Evolutionary conservation across 371 early-diverging fungal species (phyloP).

Genomic region (Mycotypha africana): DNA sequence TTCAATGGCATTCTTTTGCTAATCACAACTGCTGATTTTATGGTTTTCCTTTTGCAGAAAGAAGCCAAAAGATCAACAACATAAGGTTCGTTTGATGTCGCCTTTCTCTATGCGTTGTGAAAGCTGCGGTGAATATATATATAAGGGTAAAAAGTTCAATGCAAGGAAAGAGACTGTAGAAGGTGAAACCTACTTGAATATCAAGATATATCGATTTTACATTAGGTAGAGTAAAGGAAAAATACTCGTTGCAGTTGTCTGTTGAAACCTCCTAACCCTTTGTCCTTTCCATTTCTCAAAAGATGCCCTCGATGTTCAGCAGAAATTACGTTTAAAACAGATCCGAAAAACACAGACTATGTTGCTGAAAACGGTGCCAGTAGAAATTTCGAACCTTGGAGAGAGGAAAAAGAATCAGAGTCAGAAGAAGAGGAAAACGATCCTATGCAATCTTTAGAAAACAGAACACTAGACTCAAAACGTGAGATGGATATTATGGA

Average conservation of each 20-base stretch:
- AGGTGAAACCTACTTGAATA: constrained; percentile 79
- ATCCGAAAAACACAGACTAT: constrained; percentile 95
- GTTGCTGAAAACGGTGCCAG: constrained; percentile 90
- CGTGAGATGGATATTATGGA: constrained; percentile 97
- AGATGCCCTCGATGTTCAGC: constrained; percentile 92
- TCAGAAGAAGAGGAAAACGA: constrained; percentile 69
- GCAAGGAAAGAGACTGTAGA: constrained; percentile 87
- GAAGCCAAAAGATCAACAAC: constrained; percentile 75
- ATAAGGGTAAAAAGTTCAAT: constrained; percentile 97
- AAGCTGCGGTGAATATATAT: constrained; percentile 93
- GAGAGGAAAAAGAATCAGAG: constrained; percentile 73
- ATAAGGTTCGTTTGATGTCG: constrained; percentile 94
- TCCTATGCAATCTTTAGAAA: constrained; percentile 93
- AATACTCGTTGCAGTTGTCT: no score
- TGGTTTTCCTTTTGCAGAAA: constrained; percentile 37
- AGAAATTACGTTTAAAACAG: constrained; percentile 97
- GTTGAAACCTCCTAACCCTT: no score
- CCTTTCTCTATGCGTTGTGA: constrained; percentile 98
- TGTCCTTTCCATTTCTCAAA: neutral
- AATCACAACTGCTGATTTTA: no score
- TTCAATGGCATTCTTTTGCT: no score
- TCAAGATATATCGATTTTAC: constrained; percentile 93
- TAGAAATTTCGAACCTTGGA: constrained; percentile 95
- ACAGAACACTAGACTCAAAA: constrained; percentile 87
- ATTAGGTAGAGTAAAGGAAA: constrained; percentile 72